phyloP scores from a whole-genome alignment of 2,329 filamentous ascomycete genomes.

The Spiromastix sp. region DNA sequence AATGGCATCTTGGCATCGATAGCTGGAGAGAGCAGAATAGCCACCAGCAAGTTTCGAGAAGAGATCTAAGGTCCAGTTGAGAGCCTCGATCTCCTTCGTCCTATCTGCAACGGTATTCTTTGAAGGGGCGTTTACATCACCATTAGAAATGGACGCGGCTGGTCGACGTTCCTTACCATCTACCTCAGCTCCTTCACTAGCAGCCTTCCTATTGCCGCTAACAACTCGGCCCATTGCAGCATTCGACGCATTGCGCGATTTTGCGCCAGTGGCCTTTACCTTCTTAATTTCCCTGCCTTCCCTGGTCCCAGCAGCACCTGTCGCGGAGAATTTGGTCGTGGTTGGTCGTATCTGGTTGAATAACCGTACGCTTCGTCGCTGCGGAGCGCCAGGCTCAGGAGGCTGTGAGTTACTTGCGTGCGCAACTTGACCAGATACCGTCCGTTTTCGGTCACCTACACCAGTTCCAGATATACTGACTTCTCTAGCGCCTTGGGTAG shows the following conservation, averaged over 20 bases:
- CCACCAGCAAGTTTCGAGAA: slow-evolving; percentile 73
- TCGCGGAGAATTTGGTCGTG: slow-evolving; percentile 50
- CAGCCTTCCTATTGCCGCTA: slow-evolving; percentile 78
- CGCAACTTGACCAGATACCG: slow-evolving; percentile 69
- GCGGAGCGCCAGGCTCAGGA: slow-evolving; percentile 53
- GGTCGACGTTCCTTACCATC: slow-evolving; percentile 52
- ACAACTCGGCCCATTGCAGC: slow-evolving; percentile 77
- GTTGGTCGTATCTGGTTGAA: slow-evolving; percentile 61
- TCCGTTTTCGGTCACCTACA: slow-evolving; percentile 67
- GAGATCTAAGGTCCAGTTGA: slow-evolving; percentile 68
- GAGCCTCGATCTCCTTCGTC: slow-evolving; percentile 60
- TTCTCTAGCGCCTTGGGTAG: slow-evolving; percentile 23
- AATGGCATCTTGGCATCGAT: slow-evolving; percentile 67
- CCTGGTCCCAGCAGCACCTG: slow-evolving; percentile 47
- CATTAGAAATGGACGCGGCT: slow-evolving; percentile 20
- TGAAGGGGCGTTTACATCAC: slow-evolving; percentile 15
- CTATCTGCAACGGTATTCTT: slow-evolving; percentile 38
- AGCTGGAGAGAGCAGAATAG: slow-evolving; percentile 68
- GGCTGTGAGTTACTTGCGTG: slow-evolving; percentile 42
- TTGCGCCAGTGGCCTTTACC: slow-evolving; percentile 64
- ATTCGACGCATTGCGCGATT: slow-evolving; percentile 52
- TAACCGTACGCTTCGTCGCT: slow-evolving; percentile 62
- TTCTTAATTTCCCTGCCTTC: slow-evolving; percentile 71
- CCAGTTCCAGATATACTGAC: slow-evolving; percentile 19
- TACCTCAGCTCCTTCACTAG: slow-evolving; percentile 55